Evolutionary conservation across 2,329 filamentous ascomycete species (phyloP), one percentile per base, ranked within the genome.

Genomic region (Ascochyta lentis): DNA sequence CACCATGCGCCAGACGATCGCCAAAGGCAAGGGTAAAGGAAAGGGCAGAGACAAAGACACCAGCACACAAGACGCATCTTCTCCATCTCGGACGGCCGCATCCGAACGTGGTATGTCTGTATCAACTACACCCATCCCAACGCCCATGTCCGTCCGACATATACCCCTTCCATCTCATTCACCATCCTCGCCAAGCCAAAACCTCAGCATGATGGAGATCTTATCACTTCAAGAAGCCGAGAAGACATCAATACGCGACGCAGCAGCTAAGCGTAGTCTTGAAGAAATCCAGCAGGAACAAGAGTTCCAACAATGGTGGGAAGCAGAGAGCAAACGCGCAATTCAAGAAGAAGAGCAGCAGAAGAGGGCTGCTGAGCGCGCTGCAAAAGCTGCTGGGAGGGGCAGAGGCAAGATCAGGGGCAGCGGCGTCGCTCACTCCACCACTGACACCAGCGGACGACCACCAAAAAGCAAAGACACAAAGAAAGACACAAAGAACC

Each of bases 271-370:
- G 77, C 85, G 94, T 52, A 95, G 91, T 60, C 79, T 99, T 27
- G 88, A 96, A 69, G 95, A 98, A 60, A 99, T 99, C 56, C 95
- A 99, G 73, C 87, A 95, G 63, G 95, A 99, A 76, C 95, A 99
- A 71, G 92, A 92, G 47, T 99, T 99, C 72, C 91, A 97, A 72
- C 88, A 96, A 72, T 96, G 93, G 92, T 96, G 92, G 92, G 91
- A 96, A 63, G 87, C 90, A 59, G 93, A 96, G 75, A 92, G 88
- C 66, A 83, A 83, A 56, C 83, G 90, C 26, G 85, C 89, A 34
- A 88, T 89, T 61, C 85, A 89, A 63, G 86, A 83, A 63, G 80
- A 79, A 12, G 78, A 79, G 49, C 78, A 69, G 74, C 51, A 76
- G 74, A 76, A 69, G 70, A 71, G 59, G 44, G 65, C 70, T 53